Evolutionary conservation across 2,329 filamentous ascomycete species (phyloP).

Genomic region (Trichoderma aggressivum): DNA sequence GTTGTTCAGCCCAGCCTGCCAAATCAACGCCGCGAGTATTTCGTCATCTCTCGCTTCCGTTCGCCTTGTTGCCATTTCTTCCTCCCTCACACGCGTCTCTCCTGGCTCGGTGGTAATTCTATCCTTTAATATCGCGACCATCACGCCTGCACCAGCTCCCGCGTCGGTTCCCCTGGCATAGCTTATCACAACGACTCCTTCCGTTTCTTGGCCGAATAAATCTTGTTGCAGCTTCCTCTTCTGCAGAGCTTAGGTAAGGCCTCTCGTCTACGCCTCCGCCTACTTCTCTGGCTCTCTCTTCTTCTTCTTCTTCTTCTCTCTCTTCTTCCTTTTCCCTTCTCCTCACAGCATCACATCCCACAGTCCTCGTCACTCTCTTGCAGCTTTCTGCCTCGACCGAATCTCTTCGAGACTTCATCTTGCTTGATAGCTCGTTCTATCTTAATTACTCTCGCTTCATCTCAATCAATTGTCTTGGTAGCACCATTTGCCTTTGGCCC

Average conservation of each 20-base stretch:
- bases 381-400: constrained; percentile 25
- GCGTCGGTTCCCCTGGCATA: background rate
- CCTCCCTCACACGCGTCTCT: constrained; percentile 1
- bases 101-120: background rate
- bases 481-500: constrained; percentile 41
- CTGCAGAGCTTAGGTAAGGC: constrained; percentile 18
- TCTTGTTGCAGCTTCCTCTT: constrained; percentile 16
- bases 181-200: constrained; percentile 16
- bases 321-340: constrained; percentile 24
- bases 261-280: constrained; percentile 5
- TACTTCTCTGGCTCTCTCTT: constrained; percentile 13
- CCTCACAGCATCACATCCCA: constrained; percentile 52
- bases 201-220: constrained; percentile 6
- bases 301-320: constrained; percentile 16
- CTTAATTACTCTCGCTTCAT: constrained; percentile 58
- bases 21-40: background rate
- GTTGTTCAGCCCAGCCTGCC: constrained; percentile 12
- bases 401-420: constrained; percentile 44
- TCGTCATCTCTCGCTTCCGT: constrained; percentile 19
- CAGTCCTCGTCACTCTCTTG: constrained; percentile 43
- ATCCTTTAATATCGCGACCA: background rate
- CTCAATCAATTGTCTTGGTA: constrained; percentile 50
- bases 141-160: constrained; percentile 18
- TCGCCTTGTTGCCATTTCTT: constrained; percentile 6
- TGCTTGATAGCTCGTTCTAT: constrained; percentile 60